Base-by-base conservation (phyloP, 2,329 filamentous ascomycete species). In the Orbilia oligospora region DNA sequence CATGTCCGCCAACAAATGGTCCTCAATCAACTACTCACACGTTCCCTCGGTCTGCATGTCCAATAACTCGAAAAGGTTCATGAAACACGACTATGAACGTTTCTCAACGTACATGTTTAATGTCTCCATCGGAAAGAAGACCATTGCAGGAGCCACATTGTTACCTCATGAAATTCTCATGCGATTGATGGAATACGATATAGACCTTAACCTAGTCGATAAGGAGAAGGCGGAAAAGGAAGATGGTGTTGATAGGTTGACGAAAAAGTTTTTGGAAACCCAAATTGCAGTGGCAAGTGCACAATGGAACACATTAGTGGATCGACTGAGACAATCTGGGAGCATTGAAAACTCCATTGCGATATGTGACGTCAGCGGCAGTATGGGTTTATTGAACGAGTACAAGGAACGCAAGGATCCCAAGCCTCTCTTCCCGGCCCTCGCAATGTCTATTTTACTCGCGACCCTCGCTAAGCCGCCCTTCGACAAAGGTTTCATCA, bases 11-110 rank as follows among this genome's bases (percentile, higher is more conserved):
- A 84, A 87, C 1, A 85, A 83, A 0, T 87, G 86, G 72, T 81
- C 83, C 5, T 83, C 86, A 16, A 90, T 90, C 84, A 84, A 88
- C 55, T 90, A 90, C 80, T 85, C 88, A n/a, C 86, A 85, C 0
- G 83, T 90, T 0, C 88, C 89, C 0, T 89, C 88, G 0, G 71
- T 88, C 0, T 88, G 89, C 1, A 90, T 90, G 88, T 85, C 86
- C 49, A 85, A 85, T 1, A 88, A 90, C 83, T 83, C 85, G 0
- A 63, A 80, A 0, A 80, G 88, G 1, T 90, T 90, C 80, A 83
- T 85, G 0, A 82, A 83, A 44, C 88, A 89, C 63, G 88, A 90
- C 78, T 69, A 82, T 0, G 85, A 86, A 0, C 84, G 85, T 9
- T 90, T 90, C 82, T 83, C 84, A 2, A 80, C 83, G 10, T 90